These are phyloP conservation scores for Parsonsia alboflavescens DNA, from an alignment of 257 asterid species.

Conservation along the genomic window DNA sequence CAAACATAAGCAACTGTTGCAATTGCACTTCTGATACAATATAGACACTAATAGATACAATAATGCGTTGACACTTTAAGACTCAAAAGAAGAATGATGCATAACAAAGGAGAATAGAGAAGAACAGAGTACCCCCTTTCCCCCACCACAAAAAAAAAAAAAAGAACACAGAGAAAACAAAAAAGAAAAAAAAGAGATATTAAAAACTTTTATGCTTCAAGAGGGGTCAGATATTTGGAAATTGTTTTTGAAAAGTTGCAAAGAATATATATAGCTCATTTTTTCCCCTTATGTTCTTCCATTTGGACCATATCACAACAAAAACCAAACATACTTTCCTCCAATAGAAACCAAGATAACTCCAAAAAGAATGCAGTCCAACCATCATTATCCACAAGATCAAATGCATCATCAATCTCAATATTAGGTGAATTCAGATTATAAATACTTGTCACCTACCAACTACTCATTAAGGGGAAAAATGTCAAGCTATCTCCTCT, in stretches of 20 bases:
- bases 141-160: too few relatives aligned
- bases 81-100: neutral
- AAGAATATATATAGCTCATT: neutral
- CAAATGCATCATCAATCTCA: conserved; percentile 11
- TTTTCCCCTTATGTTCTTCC: neutral
- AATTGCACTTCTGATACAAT: neutral
- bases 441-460: conserved; percentile 9
- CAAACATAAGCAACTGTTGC: neutral
- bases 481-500: neutral
- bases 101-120: neutral
- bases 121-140: too few relatives aligned
- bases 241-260: neutral
- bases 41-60: neutral
- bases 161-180: too few relatives aligned
- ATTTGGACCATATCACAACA: neutral
- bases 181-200: neutral
- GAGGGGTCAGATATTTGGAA: neutral
- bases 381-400: conserved; percentile 18
- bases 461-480: neutral
- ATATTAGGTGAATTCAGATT: conserved; percentile 11
- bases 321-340: neutral
- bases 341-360: neutral
- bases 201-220: neutral
- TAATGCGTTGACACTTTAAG: neutral
- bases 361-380: conserved; percentile 2